Conservation (phyloP, 75 land plant species). For the Picea sitchensis region DNA sequence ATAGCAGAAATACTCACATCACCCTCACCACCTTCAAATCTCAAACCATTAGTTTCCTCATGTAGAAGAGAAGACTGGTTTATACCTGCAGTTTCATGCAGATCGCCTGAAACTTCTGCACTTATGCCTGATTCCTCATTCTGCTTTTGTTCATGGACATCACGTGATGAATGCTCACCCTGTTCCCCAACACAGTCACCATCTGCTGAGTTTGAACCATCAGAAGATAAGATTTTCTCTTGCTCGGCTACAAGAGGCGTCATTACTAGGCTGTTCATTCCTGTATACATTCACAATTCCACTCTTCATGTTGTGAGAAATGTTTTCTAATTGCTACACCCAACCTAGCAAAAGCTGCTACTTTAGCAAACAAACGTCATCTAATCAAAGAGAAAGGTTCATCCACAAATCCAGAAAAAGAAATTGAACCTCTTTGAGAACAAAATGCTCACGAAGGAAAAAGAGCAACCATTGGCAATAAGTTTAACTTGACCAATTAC, state of each 20-base stretch:
- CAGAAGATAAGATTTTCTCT: conserved; percentile 25
- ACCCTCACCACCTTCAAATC: conserved; percentile 3
- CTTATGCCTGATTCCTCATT: not conserved
- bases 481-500: not conserved
- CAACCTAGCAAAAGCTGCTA: not conserved
- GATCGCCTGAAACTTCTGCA: not conserved
- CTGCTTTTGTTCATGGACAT: conserved; percentile 1
- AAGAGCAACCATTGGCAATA: no score
- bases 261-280: conserved; percentile 35
- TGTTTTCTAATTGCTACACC: not conserved
- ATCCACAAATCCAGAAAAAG: not conserved
- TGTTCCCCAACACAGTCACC: conserved; percentile 13
- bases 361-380: not conserved
- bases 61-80: conserved; percentile 3
- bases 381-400: not conserved
- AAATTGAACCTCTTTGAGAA: not conserved
- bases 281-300: conserved; percentile 21
- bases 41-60: conserved; percentile 3
- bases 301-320: not conserved
- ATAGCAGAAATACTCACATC: not conserved
- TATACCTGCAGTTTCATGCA: conserved; percentile 28
- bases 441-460: not conserved
- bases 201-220: not conserved
- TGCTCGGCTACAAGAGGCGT: conserved; percentile 34
- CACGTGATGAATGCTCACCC: not conserved